Evolutionary conservation across 768 basidiomycete species (phyloP), one percentile per base, ranked within the genome.

Genomic region (Trametes sanguinea): DNA sequence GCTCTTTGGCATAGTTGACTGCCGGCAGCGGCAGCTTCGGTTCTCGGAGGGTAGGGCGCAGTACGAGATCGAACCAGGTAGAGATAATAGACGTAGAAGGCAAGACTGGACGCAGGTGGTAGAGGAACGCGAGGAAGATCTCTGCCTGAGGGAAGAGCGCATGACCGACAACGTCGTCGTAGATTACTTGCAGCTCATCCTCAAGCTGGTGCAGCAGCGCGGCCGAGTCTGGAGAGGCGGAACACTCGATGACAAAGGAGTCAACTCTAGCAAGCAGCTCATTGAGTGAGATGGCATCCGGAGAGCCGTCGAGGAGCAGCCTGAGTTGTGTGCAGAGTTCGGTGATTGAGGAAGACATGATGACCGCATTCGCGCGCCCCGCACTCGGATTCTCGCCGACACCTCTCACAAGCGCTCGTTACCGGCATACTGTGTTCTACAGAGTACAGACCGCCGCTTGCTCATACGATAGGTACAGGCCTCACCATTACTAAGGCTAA

Each of bases 21-120:
- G 87, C 80, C 27, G 76, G 65, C 0, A 80, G 82, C 2, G 89
- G 78, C 17, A 94, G 76, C 65, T 80, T 85, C 40, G 90, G 86
- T 71, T 92, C 87, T 51, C 89, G 86, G 56, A 94, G 78, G 32
- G 90, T 88, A 29, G 89, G 88, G 37, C 92, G 86, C 2, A 94
- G 78, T 30, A 90, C 80, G 37, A 89, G 80, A 71, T 94, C 90
- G 72, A 91, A 94, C 92, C 92, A 94, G 30, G 79, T 80, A 2
- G 86, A 86, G 59, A 92, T 87, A 57, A 92, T 77, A 29, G 88
- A 89, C 6, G 79, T 79, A 7, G 88, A 76, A 2, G 88, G 78
- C 6, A 92, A 76, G 32, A 89, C 77, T 11, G 86, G 81, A 9
- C 78, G 77, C 30, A 93, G 79, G 66, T 85, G 85, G 64, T 82